Conservation (phyloP, 495 filamentous ascomycete species). For the Neurospora cerealis region DNA sequence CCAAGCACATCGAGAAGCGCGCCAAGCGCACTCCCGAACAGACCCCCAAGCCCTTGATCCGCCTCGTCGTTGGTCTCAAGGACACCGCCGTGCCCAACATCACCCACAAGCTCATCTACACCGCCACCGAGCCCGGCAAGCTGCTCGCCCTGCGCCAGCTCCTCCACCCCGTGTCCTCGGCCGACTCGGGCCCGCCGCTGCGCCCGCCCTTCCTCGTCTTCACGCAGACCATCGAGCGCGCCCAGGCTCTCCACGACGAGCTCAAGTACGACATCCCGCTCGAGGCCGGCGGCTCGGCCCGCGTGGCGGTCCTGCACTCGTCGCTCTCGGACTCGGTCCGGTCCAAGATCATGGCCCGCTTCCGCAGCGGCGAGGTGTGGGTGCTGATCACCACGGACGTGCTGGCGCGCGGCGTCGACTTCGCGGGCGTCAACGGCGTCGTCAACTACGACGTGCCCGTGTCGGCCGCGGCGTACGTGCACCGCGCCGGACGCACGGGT, state of each 20-base stretch:
- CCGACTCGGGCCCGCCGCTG: constrained; percentile 49
- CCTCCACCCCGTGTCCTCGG: constrained; percentile 62
- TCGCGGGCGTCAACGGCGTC: constrained; percentile 83
- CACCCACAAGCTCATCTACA: constrained; percentile 78
- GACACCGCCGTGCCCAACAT: constrained; percentile 91
- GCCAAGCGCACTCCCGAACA: constrained; percentile 38
- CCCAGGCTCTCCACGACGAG: constrained; percentile 77
- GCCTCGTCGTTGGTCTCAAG: constrained; percentile 87
- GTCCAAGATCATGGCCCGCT: constrained; percentile 72
- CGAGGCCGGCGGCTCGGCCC: constrained; percentile 73
- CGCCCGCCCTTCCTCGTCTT: constrained; percentile 88
- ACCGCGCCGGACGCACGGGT: constrained; percentile 86
- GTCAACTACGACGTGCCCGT: constrained; percentile 95
- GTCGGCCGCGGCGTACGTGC: constrained; percentile 80
- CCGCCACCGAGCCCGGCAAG: constrained; percentile 87
- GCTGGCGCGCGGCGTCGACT: constrained; percentile 83
- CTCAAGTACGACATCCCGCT: constrained; percentile 89
- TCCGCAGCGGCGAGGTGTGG: constrained; percentile 91
- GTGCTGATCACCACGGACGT: constrained; percentile 92
- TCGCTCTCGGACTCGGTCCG: constrained; percentile 69
- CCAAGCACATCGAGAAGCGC: constrained; percentile 40
- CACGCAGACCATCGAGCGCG: constrained; percentile 86
- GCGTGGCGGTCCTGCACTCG: constrained; percentile 85
- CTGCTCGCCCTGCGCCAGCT: constrained; percentile 85
- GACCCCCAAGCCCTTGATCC: constrained; percentile 48